A percentile compares a stretch with the other conserved stretches of the same genome.
Conservation (phyloP, 2,329 filamentous ascomycete species). For the Didymella pinodella region DNA sequence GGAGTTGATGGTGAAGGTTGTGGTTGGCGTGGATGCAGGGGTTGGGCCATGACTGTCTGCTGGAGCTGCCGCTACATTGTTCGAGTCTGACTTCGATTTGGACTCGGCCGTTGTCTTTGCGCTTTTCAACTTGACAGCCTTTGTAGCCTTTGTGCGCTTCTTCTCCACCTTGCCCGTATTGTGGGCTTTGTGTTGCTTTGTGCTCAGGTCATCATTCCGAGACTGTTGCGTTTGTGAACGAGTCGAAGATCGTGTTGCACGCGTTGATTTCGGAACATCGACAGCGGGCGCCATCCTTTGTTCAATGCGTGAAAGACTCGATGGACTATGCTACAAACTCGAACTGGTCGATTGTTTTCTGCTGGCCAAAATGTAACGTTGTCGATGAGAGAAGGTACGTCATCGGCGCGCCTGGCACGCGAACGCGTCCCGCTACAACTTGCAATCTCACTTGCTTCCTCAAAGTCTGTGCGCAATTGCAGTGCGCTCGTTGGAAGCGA, state of each 20-base stretch:
- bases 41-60: background rate
- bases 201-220: background rate
- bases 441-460: background rate
- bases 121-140: background rate
- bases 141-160: background rate
- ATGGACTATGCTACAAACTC: background rate
- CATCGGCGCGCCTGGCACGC: background rate
- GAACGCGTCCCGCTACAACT: background rate
- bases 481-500: too few relatives aligned
- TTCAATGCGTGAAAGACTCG: background rate
- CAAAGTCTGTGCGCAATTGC: background rate
- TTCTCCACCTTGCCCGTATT: background rate
- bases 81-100: background rate
- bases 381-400: background rate
- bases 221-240: background rate
- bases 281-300: background rate
- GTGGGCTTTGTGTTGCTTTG: background rate
- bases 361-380: background rate
- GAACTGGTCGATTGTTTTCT: background rate
- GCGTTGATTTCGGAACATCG: background rate
- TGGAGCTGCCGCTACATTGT: background rate
- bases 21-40: background rate
- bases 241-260: slow-evolving; percentile 26
- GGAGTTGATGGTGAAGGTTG: slow-evolving; percentile 24
- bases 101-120: background rate